Percentiles rank a stretch among this genome's conserved stretches.
phyloP scores from a whole-genome alignment of 176 grass and related monocot species.

The Hsuehochloa calcarea region DNA sequence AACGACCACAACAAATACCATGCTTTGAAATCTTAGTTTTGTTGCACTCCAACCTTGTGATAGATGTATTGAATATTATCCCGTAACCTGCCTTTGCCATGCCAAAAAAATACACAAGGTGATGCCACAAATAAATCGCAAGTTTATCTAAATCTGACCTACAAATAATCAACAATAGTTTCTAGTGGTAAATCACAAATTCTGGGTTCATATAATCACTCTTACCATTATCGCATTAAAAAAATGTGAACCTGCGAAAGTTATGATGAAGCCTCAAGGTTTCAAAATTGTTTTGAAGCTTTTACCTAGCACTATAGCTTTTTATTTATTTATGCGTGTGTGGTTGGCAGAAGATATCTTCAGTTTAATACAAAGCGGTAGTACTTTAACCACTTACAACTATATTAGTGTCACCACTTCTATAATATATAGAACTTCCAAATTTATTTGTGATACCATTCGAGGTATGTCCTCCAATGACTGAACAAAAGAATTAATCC shows the following conservation, averaged over 20 bases:
- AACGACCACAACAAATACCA: no score
- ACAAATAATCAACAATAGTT: not conserved
- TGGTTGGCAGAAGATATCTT: not conserved
- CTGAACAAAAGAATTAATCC: slow-evolving; percentile 32
- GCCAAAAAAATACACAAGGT: not conserved
- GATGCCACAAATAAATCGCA: not conserved
- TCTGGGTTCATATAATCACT: not conserved
- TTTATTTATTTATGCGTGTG: no score
- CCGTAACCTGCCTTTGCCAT: slow-evolving; percentile 6
- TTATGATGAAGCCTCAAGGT: not conserved
- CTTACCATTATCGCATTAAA: no score
- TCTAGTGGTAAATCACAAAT: slow-evolving; percentile 24
- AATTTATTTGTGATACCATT: slow-evolving; percentile 21
- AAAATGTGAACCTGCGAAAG: not conserved
- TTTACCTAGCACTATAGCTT: not conserved
- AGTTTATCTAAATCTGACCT: not conserved
- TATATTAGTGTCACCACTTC: slow-evolving; percentile 8
- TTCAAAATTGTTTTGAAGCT: not conserved
- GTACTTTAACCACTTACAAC: not conserved
- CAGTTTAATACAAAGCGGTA: not conserved
- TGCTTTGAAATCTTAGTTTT: not conserved
- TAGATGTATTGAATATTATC: not conserved
- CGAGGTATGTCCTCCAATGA: slow-evolving; percentile 26
- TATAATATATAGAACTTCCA: not conserved
- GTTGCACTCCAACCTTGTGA: not conserved